A percentile compares a stretch with the other conserved stretches of the same genome.
Evolutionary conservation across 2,329 filamentous ascomycete genomes (phyloP).

Genomic region (Aspergillus alliaceus): DNA sequence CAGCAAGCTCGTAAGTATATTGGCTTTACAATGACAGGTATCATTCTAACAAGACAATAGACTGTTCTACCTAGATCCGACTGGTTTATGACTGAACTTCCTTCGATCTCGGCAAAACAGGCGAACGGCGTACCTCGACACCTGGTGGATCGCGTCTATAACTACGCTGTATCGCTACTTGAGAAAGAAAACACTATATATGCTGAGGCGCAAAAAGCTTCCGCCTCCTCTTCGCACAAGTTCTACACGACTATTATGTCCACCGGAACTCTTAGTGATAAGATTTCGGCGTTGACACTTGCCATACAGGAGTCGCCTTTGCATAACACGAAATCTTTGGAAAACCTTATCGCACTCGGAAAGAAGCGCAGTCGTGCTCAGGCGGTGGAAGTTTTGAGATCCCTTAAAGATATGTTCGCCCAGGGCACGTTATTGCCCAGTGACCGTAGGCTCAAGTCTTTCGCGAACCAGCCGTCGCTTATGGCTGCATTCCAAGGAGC

Average conservation of each 20-base stretch:
- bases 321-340: conserved; percentile 86
- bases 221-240: conserved; percentile 84
- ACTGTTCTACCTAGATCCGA: conserved; percentile 63
- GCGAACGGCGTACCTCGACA: conserved; percentile 50
- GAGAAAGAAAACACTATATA: conserved; percentile 78
- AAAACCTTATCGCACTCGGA: conserved; percentile 78
- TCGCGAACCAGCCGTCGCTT: conserved; percentile 76
- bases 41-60: conserved; percentile 36
- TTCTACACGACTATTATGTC: conserved; percentile 98
- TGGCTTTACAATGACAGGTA: background rate
- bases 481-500: conserved; percentile 67
- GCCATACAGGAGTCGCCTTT: conserved; percentile 94
- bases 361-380: conserved; percentile 91
- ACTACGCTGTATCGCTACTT: conserved; percentile 72
- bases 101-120: conserved; percentile 51
- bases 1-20: conserved; percentile 32
- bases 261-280: conserved; percentile 93
- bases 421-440: conserved; percentile 81
- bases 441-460: conserved; percentile 77
- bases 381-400: conserved; percentile 86
- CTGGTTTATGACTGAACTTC: conserved; percentile 64
- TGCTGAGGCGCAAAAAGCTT: conserved; percentile 66
- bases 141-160: conserved; percentile 56
- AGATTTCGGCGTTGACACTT: conserved; percentile 90
- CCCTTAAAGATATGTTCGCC: conserved; percentile 90